These are phyloP conservation scores for Pulveroboletus ravenelii DNA, from an alignment of 768 basidiomycete species.

Conservation along the genomic window DNA sequence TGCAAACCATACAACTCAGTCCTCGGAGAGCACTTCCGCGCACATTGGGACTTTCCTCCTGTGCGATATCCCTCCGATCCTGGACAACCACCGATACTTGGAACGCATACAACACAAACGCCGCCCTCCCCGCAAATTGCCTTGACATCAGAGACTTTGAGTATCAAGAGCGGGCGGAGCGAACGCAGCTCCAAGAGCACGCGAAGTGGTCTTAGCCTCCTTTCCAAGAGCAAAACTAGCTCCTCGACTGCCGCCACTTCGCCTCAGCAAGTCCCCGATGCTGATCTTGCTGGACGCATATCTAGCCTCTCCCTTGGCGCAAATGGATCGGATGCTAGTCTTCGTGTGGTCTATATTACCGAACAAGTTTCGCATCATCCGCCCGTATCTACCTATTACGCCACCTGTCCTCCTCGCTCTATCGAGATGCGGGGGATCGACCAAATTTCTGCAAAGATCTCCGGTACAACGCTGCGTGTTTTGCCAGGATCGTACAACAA, in stretches of 20 bases:
- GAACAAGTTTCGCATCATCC: conserved; percentile 98
- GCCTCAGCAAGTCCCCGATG: conserved; percentile 38
- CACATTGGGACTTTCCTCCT: conserved; percentile 80
- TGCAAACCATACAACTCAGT: conserved; percentile 92
- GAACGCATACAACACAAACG: conserved; percentile 34
- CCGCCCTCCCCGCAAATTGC: conserved; percentile 23
- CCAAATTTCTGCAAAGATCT: conserved; percentile 90
- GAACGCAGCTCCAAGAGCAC: conserved; percentile 57
- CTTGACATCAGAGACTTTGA: conserved; percentile 44
- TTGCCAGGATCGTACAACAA: conserved; percentile 80
- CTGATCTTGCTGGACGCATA: conserved; percentile 45
- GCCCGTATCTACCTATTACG: conserved; percentile 84
- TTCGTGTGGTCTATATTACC: conserved; percentile 75
- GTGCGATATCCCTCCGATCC: conserved; percentile 47
- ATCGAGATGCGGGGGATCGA: conserved; percentile 78
- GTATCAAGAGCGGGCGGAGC: conserved; percentile 46
- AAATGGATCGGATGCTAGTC: conserved; percentile 29
- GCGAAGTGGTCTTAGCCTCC: conserved; percentile 51
- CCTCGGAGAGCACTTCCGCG: conserved; percentile 83
- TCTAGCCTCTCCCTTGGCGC: conserved; percentile 56
- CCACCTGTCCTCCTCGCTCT: conserved; percentile 66
- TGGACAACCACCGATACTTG: conserved; percentile 42
- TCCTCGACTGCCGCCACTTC: conserved; percentile 40
- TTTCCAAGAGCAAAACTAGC: conserved; percentile 43
- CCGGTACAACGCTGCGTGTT: conserved; percentile 81